phyloP scores from a whole-genome alignment of 495 filamentous ascomycete species.

The Parachaetomium inaequale region DNA sequence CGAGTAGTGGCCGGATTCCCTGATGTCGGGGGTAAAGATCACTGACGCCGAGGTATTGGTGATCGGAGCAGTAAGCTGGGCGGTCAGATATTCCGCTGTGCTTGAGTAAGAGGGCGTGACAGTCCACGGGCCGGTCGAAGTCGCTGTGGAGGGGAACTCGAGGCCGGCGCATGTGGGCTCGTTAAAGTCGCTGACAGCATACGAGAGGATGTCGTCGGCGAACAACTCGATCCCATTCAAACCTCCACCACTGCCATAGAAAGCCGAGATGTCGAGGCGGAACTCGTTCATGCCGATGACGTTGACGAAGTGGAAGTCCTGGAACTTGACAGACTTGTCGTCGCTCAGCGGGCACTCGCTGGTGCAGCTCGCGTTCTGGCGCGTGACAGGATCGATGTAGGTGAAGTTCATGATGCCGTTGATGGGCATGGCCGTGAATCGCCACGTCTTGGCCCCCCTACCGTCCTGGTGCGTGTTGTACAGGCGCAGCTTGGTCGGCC shows the following conservation, averaged over 20 bases:
- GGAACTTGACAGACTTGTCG: slow-evolving; percentile 58
- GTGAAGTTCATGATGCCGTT: slow-evolving; percentile 96
- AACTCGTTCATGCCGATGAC: slow-evolving; percentile 84
- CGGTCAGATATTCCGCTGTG: slow-evolving; percentile 71
- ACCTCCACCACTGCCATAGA: slow-evolving; percentile 83
- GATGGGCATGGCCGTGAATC: slow-evolving; percentile 75
- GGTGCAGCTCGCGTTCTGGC: slow-evolving; percentile 65
- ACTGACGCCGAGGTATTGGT: slow-evolving; percentile 60
- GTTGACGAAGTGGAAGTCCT: slow-evolving; percentile 92
- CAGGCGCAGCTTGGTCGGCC: slow-evolving; percentile 79
- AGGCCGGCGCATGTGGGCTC: slow-evolving; percentile 75
- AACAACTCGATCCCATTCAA: slow-evolving; percentile 89
- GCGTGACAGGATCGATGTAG: slow-evolving; percentile 70
- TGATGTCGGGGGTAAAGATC: slow-evolving; percentile 79
- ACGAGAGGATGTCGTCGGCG: slow-evolving; percentile 78
- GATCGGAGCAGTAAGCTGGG: slow-evolving; percentile 51
- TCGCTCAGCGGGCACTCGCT: slow-evolving; percentile 73
- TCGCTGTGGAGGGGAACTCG: slow-evolving; percentile 60
- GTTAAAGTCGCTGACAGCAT: slow-evolving; percentile 82
- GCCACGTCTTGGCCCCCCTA: slow-evolving; percentile 80
- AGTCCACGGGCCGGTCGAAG: slow-evolving; percentile 68
- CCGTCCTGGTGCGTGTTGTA: slow-evolving; percentile 87
- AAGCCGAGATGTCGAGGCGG: slow-evolving; percentile 76
- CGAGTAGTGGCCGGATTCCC: slow-evolving; percentile 83
- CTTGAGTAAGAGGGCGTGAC: slow-evolving; percentile 57